Base-by-base conservation (phyloP, 2,329 filamentous ascomycete genomes). In the Neoscytalidium dimidiatum region DNA sequence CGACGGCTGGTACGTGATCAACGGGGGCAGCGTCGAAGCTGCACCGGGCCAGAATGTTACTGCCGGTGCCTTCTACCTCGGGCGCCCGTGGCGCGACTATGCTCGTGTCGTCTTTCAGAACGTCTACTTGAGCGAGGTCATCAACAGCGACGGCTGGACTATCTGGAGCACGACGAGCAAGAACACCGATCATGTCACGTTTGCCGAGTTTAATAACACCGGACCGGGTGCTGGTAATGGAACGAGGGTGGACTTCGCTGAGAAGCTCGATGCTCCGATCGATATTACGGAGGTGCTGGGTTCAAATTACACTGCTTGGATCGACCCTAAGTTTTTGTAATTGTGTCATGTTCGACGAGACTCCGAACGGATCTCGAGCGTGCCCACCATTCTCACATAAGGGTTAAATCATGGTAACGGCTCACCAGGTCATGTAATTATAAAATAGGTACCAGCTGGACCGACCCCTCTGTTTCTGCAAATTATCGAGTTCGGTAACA, bases 121-220 rank as follows among this genome's bases (percentile, higher is more conserved):
- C 53, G 83, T 82, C 0, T 71, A 72, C 31, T 75, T 90, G 72
- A 79, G 78, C 4, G 73, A 77, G 26, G 84, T 88, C 19, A 81
- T 90, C 68, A 86, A 86, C 69, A 67, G 79, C 0, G 82, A 81
- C 0, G 87, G 86, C 0, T 89, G 87, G 86, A 72, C 8, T 74
- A 73, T 44, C 4, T 53, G 46, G 61, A n/a, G n/a, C n/a, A 23
- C 26, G 73, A 83, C 46, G 2, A 13, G n/a, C 43, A 81, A 87
- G 1, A n/a, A 58, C 23, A 48, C 66, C 57, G 31, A 65, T 58
- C n/a, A 66, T 53, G 62, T 62, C 21, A 53, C 48, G 13, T 64
- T 56, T 28, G 61, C 33, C 8, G 86, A 88, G 76, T 88, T 83
- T 68, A 74, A 68, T 11, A 89, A 88, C 72, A 80, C 80, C 0